Evolutionary conservation across 345 rosid genomes (phyloP).

Genomic region (Aquilaria malaccensis): DNA sequence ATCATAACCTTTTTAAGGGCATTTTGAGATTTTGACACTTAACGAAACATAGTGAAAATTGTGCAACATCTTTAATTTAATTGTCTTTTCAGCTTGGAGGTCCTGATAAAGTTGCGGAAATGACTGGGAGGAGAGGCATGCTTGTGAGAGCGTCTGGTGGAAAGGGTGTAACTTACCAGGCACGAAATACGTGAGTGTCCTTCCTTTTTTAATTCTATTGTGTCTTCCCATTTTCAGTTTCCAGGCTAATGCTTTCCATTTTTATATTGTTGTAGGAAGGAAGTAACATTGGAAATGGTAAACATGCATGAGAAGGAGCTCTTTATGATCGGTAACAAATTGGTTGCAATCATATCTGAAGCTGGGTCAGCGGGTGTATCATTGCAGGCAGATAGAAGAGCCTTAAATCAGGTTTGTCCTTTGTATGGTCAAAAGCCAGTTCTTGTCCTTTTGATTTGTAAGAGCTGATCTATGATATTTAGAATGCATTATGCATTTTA

Average conservation of each 20-base stretch:
- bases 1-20: no score
- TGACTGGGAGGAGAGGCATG: slow-evolving; percentile 99
- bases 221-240: slow-evolving; percentile 8
- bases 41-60: no score
- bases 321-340: slow-evolving; percentile 96
- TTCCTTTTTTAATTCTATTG: neutral
- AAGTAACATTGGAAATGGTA: slow-evolving; percentile 96
- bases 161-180: slow-evolving; percentile 97
- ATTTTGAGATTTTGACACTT: no score
- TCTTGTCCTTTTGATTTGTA: slow-evolving; percentile 1
- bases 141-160: slow-evolving; percentile 92
- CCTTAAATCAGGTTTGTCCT: slow-evolving; percentile 63
- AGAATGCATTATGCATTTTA: neutral
- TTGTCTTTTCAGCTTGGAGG: slow-evolving; percentile 80
- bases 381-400: slow-evolving; percentile 97
- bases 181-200: slow-evolving; percentile 82
- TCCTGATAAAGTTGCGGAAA: slow-evolving; percentile 94
- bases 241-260: slow-evolving; percentile 13
- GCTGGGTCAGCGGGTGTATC: slow-evolving; percentile 99
- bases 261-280: slow-evolving; percentile 55
- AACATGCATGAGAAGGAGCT: slow-evolving; percentile 98
- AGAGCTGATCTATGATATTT: neutral
- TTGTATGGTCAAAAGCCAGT: slow-evolving; percentile 2
- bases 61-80: no score
- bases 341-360: slow-evolving; percentile 92